A percentile compares a stretch with the other conserved stretches of the same genome.
Evolutionary conservation across 225 moss, liverwort and hornwort genomes (phyloP).

Genomic region (Lunularia cruciata): DNA sequence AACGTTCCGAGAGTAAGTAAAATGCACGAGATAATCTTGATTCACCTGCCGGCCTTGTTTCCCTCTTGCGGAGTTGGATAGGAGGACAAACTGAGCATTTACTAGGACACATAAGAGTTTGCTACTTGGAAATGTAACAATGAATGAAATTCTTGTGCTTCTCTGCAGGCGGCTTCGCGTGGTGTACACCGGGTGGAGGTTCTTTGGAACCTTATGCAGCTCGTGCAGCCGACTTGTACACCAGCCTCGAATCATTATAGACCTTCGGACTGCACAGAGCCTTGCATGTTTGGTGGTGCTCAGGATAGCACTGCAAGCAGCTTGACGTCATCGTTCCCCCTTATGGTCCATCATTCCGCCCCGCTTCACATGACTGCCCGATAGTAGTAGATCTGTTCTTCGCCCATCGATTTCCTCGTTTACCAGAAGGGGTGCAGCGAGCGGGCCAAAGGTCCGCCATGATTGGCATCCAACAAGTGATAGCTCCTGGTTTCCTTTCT

Average conservation of each 20-base stretch:
- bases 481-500: conserved; percentile 17
- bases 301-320: conserved; percentile 8
- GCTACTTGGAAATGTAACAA: no score
- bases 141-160: not conserved
- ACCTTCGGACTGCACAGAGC: not conserved
- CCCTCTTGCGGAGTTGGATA: no score
- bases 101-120: no score
- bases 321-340: conserved; percentile 10
- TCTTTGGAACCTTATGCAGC: conserved; percentile 25
- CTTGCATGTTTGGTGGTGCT: conserved; percentile 6
- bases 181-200: conserved; percentile 30
- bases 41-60: no score
- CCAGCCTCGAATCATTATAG: not conserved
- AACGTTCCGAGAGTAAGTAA: no score
- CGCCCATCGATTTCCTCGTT: not conserved
- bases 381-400: not conserved
- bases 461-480: conserved; percentile 25
- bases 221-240: conserved; percentile 2
- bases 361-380: conserved; percentile 15
- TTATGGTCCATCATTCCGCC: not conserved
- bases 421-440: conserved; percentile 18
- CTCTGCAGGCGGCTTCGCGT: conserved; percentile 18
- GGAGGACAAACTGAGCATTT: no score
- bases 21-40: no score
- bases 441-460: conserved; percentile 24